Evolutionary conservation across 192 early-diverging fungal species (phyloP).

Genomic region (Gonapodya prolifera): DNA sequence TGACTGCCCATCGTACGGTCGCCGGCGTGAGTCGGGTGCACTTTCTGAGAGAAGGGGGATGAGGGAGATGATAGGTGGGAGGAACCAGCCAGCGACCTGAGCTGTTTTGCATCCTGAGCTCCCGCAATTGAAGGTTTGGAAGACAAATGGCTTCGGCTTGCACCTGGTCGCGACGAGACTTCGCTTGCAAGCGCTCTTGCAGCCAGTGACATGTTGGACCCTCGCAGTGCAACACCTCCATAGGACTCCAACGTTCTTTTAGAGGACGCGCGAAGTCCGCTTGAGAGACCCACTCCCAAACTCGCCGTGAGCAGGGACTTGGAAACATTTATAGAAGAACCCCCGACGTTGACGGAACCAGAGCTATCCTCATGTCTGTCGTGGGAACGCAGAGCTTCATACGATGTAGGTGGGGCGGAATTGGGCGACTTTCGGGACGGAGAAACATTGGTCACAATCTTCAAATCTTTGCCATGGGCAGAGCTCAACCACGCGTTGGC

Average conservation of each 20-base stretch:
- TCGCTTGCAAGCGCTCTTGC: background rate
- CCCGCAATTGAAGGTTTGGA: background rate
- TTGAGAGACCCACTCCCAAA: background rate
- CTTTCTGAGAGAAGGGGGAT: no score
- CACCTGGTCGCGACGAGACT: background rate
- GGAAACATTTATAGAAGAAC: background rate
- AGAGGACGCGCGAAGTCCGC: background rate
- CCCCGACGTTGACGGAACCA: background rate
- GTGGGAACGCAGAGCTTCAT: background rate
- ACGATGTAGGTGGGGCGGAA: background rate
- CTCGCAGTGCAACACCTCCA: background rate
- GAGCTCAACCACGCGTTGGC: no score
- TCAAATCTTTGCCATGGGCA: background rate
- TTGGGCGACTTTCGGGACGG: background rate
- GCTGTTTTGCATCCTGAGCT: background rate
- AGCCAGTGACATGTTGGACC: background rate
- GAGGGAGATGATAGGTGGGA: no score
- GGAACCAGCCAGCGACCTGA: no score
- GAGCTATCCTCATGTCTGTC: background rate
- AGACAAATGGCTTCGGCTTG: background rate
- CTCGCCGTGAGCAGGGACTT: background rate
- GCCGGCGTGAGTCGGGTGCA: no score
- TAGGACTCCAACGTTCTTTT: background rate
- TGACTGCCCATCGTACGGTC: no score
- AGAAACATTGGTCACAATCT: background rate